A percentile compares a stretch with the other conserved stretches of the same genome.
phyloP scores from a whole-genome alignment of 1,139 yeast species.

The Lizanozyma gosingica region DNA sequence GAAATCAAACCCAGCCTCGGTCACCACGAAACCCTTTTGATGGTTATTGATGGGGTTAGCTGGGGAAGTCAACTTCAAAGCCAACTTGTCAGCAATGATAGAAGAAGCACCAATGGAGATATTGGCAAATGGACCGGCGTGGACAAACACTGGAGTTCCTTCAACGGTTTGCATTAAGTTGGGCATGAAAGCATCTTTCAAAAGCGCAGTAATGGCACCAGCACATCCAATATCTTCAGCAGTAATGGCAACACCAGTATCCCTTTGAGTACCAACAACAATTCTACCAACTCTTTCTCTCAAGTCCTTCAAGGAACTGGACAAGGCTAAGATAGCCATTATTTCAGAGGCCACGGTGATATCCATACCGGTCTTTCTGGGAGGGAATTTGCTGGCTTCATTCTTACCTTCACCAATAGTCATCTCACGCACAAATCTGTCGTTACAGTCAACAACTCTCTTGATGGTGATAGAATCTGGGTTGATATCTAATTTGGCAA shows the following conservation, averaged over 20 bases:
- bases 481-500: slow-evolving; percentile 61
- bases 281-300: slow-evolving; percentile 62
- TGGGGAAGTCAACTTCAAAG: slow-evolving; percentile 53
- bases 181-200: slow-evolving; percentile 78
- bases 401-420: slow-evolving; percentile 74
- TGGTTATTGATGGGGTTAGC: slow-evolving; percentile 36
- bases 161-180: slow-evolving; percentile 79
- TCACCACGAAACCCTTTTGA: slow-evolving; percentile 58
- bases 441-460: slow-evolving; percentile 77
- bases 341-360: slow-evolving; percentile 76
- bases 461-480: slow-evolving; percentile 68
- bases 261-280: slow-evolving; percentile 58
- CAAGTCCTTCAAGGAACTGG: slow-evolving; percentile 57
- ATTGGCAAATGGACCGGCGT: slow-evolving; percentile 83
- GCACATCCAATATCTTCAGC: slow-evolving; percentile 76
- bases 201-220: slow-evolving; percentile 70
- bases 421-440: slow-evolving; percentile 65
- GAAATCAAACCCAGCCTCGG: slow-evolving; percentile 82
- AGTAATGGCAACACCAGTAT: slow-evolving; percentile 57
- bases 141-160: slow-evolving; percentile 79
- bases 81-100: slow-evolving; percentile 68
- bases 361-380: slow-evolving; percentile 70
- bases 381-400: slow-evolving; percentile 54
- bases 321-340: slow-evolving; percentile 74
- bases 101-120: slow-evolving; percentile 82